Evolutionary conservation across 371 early-diverging fungal genomes (phyloP).

Genomic region (Apophysomyces trapeziformis): DNA sequence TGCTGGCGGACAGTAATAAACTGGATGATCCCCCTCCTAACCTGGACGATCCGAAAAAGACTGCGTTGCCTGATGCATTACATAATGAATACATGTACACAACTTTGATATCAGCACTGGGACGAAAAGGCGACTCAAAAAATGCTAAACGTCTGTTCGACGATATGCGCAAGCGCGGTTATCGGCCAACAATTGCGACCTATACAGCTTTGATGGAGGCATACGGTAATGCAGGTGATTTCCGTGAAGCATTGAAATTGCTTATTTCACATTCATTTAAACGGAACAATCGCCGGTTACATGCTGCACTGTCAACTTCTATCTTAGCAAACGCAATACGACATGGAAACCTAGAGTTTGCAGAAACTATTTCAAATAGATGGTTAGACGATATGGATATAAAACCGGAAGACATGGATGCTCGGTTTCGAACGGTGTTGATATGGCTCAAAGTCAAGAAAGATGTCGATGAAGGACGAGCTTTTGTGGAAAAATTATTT

Average conservation of each 20-base stretch:
- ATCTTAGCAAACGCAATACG: slow-evolving; percentile 41
- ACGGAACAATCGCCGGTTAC: slow-evolving; percentile 9
- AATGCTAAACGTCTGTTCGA: slow-evolving; percentile 38
- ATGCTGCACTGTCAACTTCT: slow-evolving; percentile 32
- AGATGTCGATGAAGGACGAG: slow-evolving; percentile 29
- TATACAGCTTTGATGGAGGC: slow-evolving; percentile 42
- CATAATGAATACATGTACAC: slow-evolving; percentile 50
- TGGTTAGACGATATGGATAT: slow-evolving; percentile 20
- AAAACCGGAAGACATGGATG: slow-evolving; percentile 25
- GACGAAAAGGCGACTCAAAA: slow-evolving; percentile 30
- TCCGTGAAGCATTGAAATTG: slow-evolving; percentile 26
- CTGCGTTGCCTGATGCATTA: slow-evolving; percentile 11
- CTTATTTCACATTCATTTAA: slow-evolving; percentile 17
- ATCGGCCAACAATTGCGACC: slow-evolving; percentile 37
- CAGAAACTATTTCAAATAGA: slow-evolving; percentile 15
- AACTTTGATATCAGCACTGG: slow-evolving; percentile 44
- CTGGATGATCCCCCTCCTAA: not conserved
- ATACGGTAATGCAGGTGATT: slow-evolving; percentile 42
- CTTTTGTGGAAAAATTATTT: slow-evolving; percentile 31
- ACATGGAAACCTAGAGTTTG: slow-evolving; percentile 27
- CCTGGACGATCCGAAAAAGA: slow-evolving; percentile 1
- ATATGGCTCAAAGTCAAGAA: slow-evolving; percentile 38
- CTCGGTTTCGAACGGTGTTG: slow-evolving; percentile 32
- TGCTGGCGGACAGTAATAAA: slow-evolving; percentile 22
- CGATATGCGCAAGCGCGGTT: slow-evolving; percentile 38